These are phyloP conservation scores for Sonneratia caseolaris DNA, from an alignment of 345 rosid genomes.

Conservation along the genomic window DNA sequence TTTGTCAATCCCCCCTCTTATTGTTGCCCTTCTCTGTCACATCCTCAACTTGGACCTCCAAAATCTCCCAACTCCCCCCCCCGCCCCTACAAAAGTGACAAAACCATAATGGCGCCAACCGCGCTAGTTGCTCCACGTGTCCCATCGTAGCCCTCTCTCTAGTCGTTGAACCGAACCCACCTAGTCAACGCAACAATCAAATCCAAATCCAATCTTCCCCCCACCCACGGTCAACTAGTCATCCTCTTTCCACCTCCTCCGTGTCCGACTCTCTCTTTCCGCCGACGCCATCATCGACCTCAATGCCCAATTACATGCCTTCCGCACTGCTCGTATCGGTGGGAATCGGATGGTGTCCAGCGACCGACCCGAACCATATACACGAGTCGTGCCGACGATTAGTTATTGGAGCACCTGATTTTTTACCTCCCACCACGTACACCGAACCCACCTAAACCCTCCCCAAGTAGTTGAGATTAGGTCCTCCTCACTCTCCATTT, in stretches of 20 bases:
- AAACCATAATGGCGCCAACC: background rate
- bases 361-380: background rate
- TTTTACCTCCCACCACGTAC: background rate
- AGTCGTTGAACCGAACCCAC: constrained; percentile 10
- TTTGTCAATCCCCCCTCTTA: background rate
- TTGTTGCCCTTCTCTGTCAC: background rate
- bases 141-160: background rate
- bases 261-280: background rate
- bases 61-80: background rate
- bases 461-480: constrained; percentile 3
- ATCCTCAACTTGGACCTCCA: background rate
- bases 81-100: background rate
- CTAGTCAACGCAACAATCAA: constrained; percentile 3
- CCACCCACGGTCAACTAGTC: background rate
- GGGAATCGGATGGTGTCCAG: background rate
- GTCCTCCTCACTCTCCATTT: background rate
- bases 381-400: background rate
- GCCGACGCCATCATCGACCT: background rate
- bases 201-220: background rate
- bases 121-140: constrained; percentile 2
- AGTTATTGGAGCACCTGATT: background rate
- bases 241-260: constrained; percentile 1
- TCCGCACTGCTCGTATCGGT: too few relatives aligned
- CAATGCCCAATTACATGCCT: background rate
- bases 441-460: constrained; percentile 2